Evolutionary conservation across 495 filamentous ascomycete genomes (phyloP).

Genomic region (Hypoxylon lenormandii): DNA sequence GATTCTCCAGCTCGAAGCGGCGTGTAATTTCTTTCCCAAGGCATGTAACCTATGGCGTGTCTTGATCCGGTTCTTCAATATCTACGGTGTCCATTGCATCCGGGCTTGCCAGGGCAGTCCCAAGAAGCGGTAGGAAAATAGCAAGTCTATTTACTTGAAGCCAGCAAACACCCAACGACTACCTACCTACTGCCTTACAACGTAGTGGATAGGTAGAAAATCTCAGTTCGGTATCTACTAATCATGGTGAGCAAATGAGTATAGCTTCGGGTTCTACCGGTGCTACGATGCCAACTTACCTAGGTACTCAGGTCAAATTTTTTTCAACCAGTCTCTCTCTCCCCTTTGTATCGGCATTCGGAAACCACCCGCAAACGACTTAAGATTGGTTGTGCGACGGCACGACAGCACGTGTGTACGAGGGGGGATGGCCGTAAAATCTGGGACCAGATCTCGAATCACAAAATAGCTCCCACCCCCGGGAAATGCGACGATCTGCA

Average conservation of each 20-base stretch:
- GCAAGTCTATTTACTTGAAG: too few relatives aligned
- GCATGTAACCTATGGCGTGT: slow-evolving; percentile 7
- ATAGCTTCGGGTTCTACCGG: background rate
- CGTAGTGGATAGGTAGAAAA: too few relatives aligned
- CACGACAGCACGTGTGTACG: slow-evolving; percentile 46
- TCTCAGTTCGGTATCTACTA: too few relatives aligned
- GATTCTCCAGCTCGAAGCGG: slow-evolving; percentile 28
- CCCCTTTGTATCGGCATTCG: slow-evolving; percentile 17
- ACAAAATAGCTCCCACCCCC: slow-evolving; percentile 45
- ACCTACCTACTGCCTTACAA: too few relatives aligned
- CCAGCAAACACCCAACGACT: too few relatives aligned
- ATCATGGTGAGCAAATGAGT: too few relatives aligned
- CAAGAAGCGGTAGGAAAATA: too few relatives aligned
- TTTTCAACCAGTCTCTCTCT: slow-evolving; percentile 10
- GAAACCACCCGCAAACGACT: slow-evolving; percentile 46
- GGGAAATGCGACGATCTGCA: slow-evolving; percentile 53
- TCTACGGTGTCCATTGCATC: too few relatives aligned
- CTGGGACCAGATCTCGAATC: slow-evolving; percentile 50
- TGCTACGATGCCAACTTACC: background rate
- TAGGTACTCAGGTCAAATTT: too few relatives aligned
- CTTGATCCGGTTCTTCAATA: slow-evolving; percentile 4
- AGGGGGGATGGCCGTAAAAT: slow-evolving; percentile 40
- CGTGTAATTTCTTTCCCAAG: slow-evolving; percentile 18
- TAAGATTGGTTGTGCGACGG: slow-evolving; percentile 48
- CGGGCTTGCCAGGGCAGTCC: too few relatives aligned